A percentile compares a stretch with the other conserved stretches of the same genome.
These are phyloP conservation scores for Fusarium pininemorale DNA, from an alignment of 2,329 filamentous ascomycete species.

Conservation along the genomic window DNA sequence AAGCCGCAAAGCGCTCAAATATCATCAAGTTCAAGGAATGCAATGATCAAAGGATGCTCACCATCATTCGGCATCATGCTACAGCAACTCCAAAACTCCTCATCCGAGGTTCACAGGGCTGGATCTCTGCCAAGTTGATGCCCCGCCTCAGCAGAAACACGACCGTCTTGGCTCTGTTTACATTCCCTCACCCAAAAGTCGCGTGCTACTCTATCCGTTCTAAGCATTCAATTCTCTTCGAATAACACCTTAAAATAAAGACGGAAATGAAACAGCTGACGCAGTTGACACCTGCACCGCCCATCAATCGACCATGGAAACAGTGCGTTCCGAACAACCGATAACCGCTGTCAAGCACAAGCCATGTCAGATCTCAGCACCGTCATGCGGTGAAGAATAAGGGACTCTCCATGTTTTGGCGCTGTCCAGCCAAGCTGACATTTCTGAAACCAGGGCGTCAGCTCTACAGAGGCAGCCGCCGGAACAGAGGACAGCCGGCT, in stretches of 20 bases:
- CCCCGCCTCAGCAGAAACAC: not conserved
- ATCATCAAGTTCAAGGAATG: fast-evolving
- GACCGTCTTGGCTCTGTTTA: not conserved
- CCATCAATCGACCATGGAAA: not conserved
- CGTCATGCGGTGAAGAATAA: not conserved
- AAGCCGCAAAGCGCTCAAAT: fast-evolving
- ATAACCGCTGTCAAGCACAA: not conserved
- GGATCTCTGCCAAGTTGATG: not conserved
- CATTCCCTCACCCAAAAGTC: not conserved
- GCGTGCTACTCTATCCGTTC: not conserved
- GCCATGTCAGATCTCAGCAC: not conserved
- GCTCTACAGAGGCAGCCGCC: not conserved
- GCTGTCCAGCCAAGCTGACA: not conserved
- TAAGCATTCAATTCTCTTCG: not conserved
- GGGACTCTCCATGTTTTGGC: not conserved
- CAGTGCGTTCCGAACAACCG: not conserved
- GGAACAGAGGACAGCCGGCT: conserved; percentile 23
- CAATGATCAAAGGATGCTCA: no score
- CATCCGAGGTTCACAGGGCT: not conserved
- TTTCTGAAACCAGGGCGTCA: conserved; percentile 15
- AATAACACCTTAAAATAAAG: not conserved
- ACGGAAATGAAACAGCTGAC: not conserved
- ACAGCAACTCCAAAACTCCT: not conserved
- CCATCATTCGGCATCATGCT: no score
- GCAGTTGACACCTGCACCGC: not conserved